A percentile compares a stretch with the other conserved stretches of the same genome.
Conservation (phyloP, 192 early-diverging fungal species). For the Bifiguratus adelaidae region DNA sequence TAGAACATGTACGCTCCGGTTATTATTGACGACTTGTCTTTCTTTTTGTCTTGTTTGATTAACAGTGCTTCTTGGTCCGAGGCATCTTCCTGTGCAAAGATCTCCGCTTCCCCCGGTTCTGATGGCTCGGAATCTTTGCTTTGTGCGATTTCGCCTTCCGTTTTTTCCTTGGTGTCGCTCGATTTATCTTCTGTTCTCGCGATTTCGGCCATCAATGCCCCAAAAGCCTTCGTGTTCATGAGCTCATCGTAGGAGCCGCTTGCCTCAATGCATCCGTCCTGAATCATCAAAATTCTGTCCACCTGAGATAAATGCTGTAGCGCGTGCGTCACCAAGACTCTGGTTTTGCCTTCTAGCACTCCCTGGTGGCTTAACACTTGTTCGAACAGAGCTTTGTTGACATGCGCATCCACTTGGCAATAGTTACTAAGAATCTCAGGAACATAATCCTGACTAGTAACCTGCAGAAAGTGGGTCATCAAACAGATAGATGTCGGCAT, state of each 20-base stretch:
- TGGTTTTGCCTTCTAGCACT: slow-evolving; percentile 62
- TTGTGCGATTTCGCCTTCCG: neutral
- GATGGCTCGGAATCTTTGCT: no score
- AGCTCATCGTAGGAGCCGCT: slow-evolving; percentile 52
- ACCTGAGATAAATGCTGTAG: slow-evolving; percentile 66
- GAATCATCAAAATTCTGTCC: slow-evolving; percentile 60
- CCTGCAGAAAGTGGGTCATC: slow-evolving; percentile 28
- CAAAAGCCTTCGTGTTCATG: slow-evolving; percentile 46
- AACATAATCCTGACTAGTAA: no score
- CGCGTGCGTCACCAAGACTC: slow-evolving; percentile 78
- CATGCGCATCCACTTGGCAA: slow-evolving; percentile 5
- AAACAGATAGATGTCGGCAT: slow-evolving; percentile 54
- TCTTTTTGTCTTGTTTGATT: no score
- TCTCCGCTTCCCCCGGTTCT: no score
- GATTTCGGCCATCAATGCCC: slow-evolving; percentile 37
- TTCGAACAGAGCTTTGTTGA: slow-evolving; percentile 7
- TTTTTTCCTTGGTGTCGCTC: slow-evolving; percentile 9
- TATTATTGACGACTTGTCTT: no score
- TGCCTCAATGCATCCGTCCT: slow-evolving; percentile 60
- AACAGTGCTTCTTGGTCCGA: neutral
- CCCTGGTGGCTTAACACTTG: slow-evolving; percentile 43
- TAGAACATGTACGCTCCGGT: no score
- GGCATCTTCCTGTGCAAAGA: neutral
- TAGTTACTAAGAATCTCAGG: slow-evolving; percentile 32
- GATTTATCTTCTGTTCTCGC: slow-evolving; percentile 59